Conservation (phyloP, 768 basidiomycete genomes). For the Gautieria morchelliformis region DNA sequence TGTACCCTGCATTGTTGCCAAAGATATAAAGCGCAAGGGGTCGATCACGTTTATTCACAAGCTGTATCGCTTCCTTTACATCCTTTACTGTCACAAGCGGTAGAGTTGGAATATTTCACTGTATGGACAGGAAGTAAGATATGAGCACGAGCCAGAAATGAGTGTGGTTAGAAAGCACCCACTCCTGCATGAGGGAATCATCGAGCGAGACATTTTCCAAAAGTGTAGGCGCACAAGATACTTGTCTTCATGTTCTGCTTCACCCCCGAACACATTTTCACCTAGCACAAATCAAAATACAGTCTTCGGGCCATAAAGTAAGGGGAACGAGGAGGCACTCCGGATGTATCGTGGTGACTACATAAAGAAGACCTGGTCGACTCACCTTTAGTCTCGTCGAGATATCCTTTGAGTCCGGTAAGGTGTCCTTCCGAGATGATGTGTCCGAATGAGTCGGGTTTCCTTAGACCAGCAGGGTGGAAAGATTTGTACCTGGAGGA, state of each 20-base stretch:
- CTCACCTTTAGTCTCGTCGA: constrained; percentile 59
- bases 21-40: constrained; percentile 25
- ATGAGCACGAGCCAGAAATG: not conserved
- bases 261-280: constrained; percentile 21
- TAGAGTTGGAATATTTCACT: constrained; percentile 28
- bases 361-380: not conserved
- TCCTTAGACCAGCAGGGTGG: constrained; percentile 17
- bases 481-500: constrained; percentile 16
- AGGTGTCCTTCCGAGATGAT: constrained; percentile 47
- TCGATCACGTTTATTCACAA: constrained; percentile 13
- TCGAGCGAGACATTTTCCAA: constrained; percentile 21
- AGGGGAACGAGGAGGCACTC: not conserved
- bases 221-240: constrained; percentile 23
- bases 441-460: constrained; percentile 37
- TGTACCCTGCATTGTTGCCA: constrained; percentile 12
- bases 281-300: constrained; percentile 11
- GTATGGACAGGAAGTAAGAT: not conserved
- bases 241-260: constrained; percentile 12
- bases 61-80: constrained; percentile 17
- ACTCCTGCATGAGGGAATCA: constrained; percentile 26
- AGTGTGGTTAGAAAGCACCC: not conserved
- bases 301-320: constrained; percentile 8
- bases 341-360: not conserved
- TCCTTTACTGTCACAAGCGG: constrained; percentile 21
- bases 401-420: constrained; percentile 44